Evolutionary conservation across 2,329 filamentous ascomycete genomes (phyloP), one percentile per base, ranked within the genome.

Genomic region (Ophiosphaerella korrae): DNA sequence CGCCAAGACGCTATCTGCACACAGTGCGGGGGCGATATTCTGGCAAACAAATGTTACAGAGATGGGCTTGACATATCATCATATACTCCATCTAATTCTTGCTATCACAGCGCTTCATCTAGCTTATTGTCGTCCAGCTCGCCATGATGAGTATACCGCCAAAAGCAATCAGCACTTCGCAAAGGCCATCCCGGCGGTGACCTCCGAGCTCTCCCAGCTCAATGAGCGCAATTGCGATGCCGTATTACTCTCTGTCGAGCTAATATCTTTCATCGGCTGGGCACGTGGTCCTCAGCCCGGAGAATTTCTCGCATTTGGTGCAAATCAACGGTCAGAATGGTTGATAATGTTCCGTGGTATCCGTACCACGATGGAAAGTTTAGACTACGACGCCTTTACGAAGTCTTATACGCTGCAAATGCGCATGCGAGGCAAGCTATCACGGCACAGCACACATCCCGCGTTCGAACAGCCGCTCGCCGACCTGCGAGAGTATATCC

Each of bases 301-400:
- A 6, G 65, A 70, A 43, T 70, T 62, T 34, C 63, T 70, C 13
- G 65, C 67, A 6, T 70, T 70, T 21, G 62, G 63, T n/a, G 45
- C 52, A 21, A 49, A 57, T 2, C 56, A 56, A 29, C 60, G 40
- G 29, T 68, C 67, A 13, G 63, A 70, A 23, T 70, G 65, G 65
- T 55, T 70, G n/a, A 41, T 64, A 34, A 65, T 70, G 63, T 68
- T 70, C 18, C 60, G 64, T 29, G 67, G 65, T 1, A 60, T 70
- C 3, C 57, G 62, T 18, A 64, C 62, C 1, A 70, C 63, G n/a
- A 37, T 54, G 3, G 33, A 57, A 9, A 55, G 50, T 8, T n/a
- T 62, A 7, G 45, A 21, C 9, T 29, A 45, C 2, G 23, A 45
- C 6, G 9, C 43, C 11, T 60, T 60, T 14, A 36, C 35, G 2